Percentiles rank a stretch among this genome's conserved stretches.
These are phyloP conservation scores for Calocera viscosa DNA, from an alignment of 768 basidiomycete genomes.

Conservation along the genomic window DNA sequence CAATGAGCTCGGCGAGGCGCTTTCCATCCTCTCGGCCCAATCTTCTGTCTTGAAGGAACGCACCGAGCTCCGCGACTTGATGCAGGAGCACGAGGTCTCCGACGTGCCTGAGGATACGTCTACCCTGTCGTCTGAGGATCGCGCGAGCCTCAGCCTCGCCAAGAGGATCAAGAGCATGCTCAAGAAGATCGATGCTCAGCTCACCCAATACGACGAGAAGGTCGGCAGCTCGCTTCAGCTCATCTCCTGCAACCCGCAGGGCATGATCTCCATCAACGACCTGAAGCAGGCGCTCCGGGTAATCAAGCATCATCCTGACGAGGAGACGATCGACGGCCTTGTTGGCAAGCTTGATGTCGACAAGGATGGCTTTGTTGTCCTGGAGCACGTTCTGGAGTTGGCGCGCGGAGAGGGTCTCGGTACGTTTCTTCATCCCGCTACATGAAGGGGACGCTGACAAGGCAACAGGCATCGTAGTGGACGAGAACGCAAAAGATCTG, in stretches of 20 bases:
- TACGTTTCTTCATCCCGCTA: conserved; percentile 24
- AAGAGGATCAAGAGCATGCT: conserved; percentile 94
- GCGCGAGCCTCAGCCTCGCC: conserved; percentile 75
- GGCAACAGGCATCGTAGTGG: conserved; percentile 57
- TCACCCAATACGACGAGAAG: conserved; percentile 81
- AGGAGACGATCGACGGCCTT: conserved; percentile 74
- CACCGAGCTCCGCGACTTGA: conserved; percentile 75
- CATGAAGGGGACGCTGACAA: conserved; percentile 14
- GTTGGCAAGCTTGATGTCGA: conserved; percentile 92
- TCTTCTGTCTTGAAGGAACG: conserved; percentile 94
- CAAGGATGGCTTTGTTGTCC: conserved; percentile 87
- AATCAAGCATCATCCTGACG: conserved; percentile 86
- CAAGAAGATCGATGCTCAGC: conserved; percentile 84
- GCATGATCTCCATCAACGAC: conserved; percentile 79
- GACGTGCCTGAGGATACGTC: conserved; percentile 63
- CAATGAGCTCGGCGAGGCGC: conserved; percentile 81
- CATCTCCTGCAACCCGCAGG: conserved; percentile 74
- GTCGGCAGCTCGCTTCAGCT: conserved; percentile 75
- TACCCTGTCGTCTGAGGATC: conserved; percentile 10
- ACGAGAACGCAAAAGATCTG: conserved; percentile 70
- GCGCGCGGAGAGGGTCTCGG: conserved; percentile 80
- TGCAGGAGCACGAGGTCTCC: conserved; percentile 84
- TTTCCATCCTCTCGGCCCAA: conserved; percentile 82
- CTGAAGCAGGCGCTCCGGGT: conserved; percentile 81
- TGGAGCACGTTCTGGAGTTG: conserved; percentile 84